Conservation (phyloP, 495 filamentous ascomycete genomes). For the Podospora conica region DNA sequence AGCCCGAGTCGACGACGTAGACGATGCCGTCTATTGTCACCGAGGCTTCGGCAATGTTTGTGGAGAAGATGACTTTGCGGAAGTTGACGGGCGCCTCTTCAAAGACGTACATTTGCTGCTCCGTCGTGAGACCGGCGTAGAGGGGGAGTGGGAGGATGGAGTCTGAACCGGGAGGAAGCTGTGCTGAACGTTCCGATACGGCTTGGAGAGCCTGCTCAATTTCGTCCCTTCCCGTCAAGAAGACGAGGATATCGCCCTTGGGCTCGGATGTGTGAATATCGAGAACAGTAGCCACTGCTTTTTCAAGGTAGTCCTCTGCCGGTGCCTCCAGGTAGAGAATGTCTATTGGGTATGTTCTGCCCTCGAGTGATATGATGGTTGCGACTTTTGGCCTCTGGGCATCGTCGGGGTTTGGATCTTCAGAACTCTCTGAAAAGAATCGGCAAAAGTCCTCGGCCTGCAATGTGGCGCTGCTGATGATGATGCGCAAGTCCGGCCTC, state of each 20-base stretch:
- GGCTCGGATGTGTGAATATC: slow-evolving; percentile 85
- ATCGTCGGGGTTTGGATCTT: slow-evolving; percentile 38
- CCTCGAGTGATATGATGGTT: slow-evolving; percentile 82
- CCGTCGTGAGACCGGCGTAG: slow-evolving; percentile 81
- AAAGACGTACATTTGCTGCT: slow-evolving; percentile 90
- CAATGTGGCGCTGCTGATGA: slow-evolving; percentile 90
- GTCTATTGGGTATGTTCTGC: slow-evolving; percentile 88
- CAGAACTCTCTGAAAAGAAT: slow-evolving; percentile 61
- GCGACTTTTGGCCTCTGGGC: slow-evolving; percentile 44
- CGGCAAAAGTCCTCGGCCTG: slow-evolving; percentile 82
- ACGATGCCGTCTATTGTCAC: slow-evolving; percentile 91
- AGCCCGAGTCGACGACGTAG: slow-evolving; percentile 89
- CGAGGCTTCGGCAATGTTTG: slow-evolving; percentile 94
- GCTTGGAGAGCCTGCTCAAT: slow-evolving; percentile 76
- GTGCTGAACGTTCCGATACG: slow-evolving; percentile 69
- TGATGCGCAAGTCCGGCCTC: slow-evolving; percentile 76
- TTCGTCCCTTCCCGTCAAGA: slow-evolving; percentile 89
- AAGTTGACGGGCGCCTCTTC: slow-evolving; percentile 78
- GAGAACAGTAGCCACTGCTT: slow-evolving; percentile 80
- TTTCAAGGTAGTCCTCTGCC: slow-evolving; percentile 81
- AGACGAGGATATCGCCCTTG: slow-evolving; percentile 88
- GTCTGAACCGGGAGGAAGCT: slow-evolving; percentile 64
- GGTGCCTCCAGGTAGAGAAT: slow-evolving; percentile 76
- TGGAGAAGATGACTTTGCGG: slow-evolving; percentile 87
- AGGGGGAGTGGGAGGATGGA: slow-evolving; percentile 73